A percentile compares a stretch with the other conserved stretches of the same genome.
These are phyloP conservation scores for Claviceps arundinis DNA, from an alignment of 2,329 filamentous ascomycete species.

Conservation along the genomic window DNA sequence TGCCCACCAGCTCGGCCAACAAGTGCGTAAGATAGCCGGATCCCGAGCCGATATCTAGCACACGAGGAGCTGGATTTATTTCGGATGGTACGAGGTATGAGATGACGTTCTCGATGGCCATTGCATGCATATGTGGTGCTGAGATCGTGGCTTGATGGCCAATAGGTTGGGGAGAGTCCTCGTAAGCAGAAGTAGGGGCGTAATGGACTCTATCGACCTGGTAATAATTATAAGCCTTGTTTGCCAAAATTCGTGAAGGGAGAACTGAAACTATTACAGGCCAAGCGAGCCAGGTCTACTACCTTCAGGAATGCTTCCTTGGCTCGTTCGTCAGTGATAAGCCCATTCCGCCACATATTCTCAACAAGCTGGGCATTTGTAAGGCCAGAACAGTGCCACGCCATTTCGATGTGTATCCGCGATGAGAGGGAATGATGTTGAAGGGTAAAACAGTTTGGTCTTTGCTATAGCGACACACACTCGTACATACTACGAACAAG, in stretches of 20 bases:
- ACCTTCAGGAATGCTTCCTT: slow-evolving; percentile 59
- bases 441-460: neutral
- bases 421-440: neutral
- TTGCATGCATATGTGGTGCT: slow-evolving; percentile 49
- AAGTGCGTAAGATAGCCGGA: slow-evolving; percentile 81
- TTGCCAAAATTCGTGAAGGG: neutral
- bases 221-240: neutral
- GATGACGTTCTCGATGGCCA: slow-evolving; percentile 37
- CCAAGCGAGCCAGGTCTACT: neutral
- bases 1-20: slow-evolving; percentile 61
- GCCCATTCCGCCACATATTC: slow-evolving; percentile 57
- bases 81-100: slow-evolving; percentile 26
- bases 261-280: neutral
- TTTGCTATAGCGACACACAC: neutral
- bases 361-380: slow-evolving; percentile 64
- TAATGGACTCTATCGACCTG: slow-evolving; percentile 85
- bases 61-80: slow-evolving; percentile 28
- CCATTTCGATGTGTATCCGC: slow-evolving; percentile 45
- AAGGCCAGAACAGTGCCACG: slow-evolving; percentile 71
- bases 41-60: slow-evolving; percentile 64
- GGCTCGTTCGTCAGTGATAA: slow-evolving; percentile 62
- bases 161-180: slow-evolving; percentile 42
- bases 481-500: neutral
- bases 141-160: slow-evolving; percentile 43
- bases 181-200: slow-evolving; percentile 56